Conservation (phyloP, 495 filamentous ascomycete species). For the Cercophora sp. region DNA sequence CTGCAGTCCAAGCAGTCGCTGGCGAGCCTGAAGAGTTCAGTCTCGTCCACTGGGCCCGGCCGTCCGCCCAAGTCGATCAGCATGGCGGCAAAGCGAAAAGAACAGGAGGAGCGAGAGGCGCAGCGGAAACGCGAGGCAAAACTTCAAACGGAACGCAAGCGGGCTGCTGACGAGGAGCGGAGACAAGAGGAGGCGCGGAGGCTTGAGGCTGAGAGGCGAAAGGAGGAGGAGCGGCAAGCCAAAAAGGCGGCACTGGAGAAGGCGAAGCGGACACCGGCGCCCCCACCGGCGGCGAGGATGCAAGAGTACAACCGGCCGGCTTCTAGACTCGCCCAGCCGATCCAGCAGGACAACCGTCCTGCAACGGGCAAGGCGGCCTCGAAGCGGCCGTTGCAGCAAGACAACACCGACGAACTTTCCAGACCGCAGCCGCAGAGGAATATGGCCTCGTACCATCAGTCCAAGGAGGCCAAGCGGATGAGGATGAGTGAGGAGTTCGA, state of each 20-base stretch:
- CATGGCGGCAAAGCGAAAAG: slow-evolving; percentile 68
- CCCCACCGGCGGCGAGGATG: slow-evolving; percentile 47
- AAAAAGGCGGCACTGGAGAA: slow-evolving; percentile 75
- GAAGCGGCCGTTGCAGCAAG: slow-evolving; percentile 50
- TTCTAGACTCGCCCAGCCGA: slow-evolving; percentile 33
- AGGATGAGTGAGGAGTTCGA: slow-evolving; percentile 56
- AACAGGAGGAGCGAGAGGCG: slow-evolving; percentile 72
- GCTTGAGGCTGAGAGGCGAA: slow-evolving; percentile 48
- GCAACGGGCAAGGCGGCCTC: slow-evolving; percentile 40
- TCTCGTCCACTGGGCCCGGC: slow-evolving; percentile 48
- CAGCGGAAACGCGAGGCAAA: slow-evolving; percentile 77
- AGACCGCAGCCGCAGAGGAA: slow-evolving; percentile 36
- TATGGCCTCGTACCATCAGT: slow-evolving; percentile 40
- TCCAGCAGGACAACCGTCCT: slow-evolving; percentile 23
- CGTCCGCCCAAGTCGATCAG: slow-evolving; percentile 57
- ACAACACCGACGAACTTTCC: slow-evolving; percentile 44
- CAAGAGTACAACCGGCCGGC: no score
- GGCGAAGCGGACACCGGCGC: slow-evolving; percentile 52
- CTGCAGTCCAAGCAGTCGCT: slow-evolving; percentile 61
- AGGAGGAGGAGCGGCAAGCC: slow-evolving; percentile 45
- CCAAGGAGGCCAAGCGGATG: slow-evolving; percentile 54
- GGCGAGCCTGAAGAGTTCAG: slow-evolving; percentile 65
- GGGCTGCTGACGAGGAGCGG: slow-evolving; percentile 40
- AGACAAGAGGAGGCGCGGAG: slow-evolving; percentile 52
- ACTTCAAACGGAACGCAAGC: slow-evolving; percentile 71